Evolutionary conservation across 768 basidiomycete species (phyloP).

Genomic region (Calvatia gigantea): DNA sequence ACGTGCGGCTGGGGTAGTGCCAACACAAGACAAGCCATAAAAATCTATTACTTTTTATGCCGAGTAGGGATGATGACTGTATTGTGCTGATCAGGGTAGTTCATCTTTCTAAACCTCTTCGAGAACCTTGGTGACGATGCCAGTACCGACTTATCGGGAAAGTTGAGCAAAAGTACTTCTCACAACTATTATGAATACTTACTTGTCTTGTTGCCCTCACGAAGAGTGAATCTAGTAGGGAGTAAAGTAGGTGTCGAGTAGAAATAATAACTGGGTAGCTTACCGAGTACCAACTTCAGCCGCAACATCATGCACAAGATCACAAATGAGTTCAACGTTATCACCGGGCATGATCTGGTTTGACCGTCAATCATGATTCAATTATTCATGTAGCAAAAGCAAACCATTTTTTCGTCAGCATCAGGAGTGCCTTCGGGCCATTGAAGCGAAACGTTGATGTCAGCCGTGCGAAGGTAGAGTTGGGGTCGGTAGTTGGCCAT

Average conservation of each 20-base stretch:
- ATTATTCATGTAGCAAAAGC: conserved; percentile 10
- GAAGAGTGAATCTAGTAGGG: conserved; percentile 69
- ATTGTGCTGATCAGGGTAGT: not conserved
- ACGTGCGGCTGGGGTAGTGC: not conserved
- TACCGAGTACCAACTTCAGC: conserved; percentile 83
- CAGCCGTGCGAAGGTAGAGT: conserved; percentile 93
- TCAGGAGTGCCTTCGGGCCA: conserved; percentile 86
- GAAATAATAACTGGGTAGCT: conserved; percentile 15
- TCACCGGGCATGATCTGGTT: conserved; percentile 93
- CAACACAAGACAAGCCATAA: not conserved
- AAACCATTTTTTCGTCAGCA: conserved; percentile 83
- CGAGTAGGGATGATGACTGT: conserved; percentile 5
- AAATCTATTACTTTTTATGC: conserved; percentile 3
- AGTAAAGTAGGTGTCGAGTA: conserved; percentile 8
- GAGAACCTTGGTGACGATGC: conserved; percentile 86
- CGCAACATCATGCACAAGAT: conserved; percentile 81
- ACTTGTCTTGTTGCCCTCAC: conserved; percentile 94
- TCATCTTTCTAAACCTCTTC: conserved; percentile 22
- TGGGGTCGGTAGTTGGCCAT: conserved; percentile 93
- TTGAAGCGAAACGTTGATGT: conserved; percentile 79
- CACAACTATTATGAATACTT: conserved; percentile 25
- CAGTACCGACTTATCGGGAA: conserved; percentile 73
- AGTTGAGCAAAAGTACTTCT: conserved; percentile 8
- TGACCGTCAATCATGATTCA: no score
- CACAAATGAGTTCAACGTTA: conserved; percentile 90